Conservation (phyloP, 2,329 filamentous ascomycete species). For the Epicoccum sorghinum region DNA sequence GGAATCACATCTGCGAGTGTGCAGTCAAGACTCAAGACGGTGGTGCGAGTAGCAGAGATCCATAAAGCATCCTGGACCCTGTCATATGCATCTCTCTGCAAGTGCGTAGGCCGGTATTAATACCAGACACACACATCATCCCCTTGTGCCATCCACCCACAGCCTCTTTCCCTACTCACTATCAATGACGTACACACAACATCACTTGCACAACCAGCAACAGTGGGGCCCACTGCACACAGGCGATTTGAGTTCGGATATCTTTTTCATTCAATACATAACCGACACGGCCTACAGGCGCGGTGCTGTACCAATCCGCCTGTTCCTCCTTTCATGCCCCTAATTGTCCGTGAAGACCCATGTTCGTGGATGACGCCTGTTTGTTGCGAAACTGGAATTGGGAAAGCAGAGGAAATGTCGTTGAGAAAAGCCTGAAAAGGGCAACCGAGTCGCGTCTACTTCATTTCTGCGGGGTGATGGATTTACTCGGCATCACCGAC, state of each 20-base stretch:
- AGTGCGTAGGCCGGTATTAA: too few relatives aligned
- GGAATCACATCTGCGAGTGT: too few relatives aligned
- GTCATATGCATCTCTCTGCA: too few relatives aligned
- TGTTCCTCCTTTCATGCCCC: slow-evolving; percentile 40
- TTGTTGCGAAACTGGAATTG: slow-evolving; percentile 24
- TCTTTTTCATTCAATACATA: slow-evolving; percentile 47
- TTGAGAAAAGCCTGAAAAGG: slow-evolving; percentile 38
- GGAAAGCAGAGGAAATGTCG: slow-evolving; percentile 46
- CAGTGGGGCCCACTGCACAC: not conserved
- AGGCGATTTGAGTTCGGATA: slow-evolving; percentile 27
- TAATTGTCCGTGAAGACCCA: slow-evolving; percentile 34
- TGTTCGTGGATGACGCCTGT: slow-evolving; percentile 42
- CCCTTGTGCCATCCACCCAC: too few relatives aligned
- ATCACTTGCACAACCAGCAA: not conserved
- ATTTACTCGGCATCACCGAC: slow-evolving; percentile 47
- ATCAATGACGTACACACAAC: slow-evolving; percentile 1
- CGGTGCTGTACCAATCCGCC: slow-evolving; percentile 32
- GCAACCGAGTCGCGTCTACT: slow-evolving; percentile 34
- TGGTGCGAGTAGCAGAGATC: too few relatives aligned
- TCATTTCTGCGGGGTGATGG: slow-evolving; percentile 21
- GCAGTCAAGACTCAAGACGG: too few relatives aligned
- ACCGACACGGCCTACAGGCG: slow-evolving; percentile 36
- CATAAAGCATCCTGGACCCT: too few relatives aligned
- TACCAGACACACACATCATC: too few relatives aligned
- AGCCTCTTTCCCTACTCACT: not conserved